phyloP scores from a whole-genome alignment of 768 basidiomycete species.

The Glaciozyma martinii region DNA sequence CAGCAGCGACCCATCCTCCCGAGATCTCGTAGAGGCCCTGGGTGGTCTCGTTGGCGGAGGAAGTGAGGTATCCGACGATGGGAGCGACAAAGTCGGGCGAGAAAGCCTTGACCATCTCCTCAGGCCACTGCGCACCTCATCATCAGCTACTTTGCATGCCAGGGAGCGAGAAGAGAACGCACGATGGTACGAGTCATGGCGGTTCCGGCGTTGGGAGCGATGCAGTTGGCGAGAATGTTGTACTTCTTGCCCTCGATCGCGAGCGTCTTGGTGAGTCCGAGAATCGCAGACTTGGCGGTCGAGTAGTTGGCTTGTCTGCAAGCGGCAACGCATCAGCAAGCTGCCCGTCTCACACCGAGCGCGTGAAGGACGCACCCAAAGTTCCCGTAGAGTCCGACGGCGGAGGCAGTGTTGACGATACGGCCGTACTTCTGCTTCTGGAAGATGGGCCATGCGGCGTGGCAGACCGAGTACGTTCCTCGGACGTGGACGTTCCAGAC shows the following conservation, averaged over 20 bases:
- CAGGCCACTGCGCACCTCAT: slow-evolving; percentile 33
- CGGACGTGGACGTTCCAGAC: slow-evolving; percentile 75
- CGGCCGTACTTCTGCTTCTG: slow-evolving; percentile 93
- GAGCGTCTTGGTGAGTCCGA: slow-evolving; percentile 78
- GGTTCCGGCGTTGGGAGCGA: slow-evolving; percentile 34
- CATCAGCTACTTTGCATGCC: slow-evolving; percentile 85
- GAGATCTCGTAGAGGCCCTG: slow-evolving; percentile 74
- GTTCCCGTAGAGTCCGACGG: slow-evolving; percentile 66
- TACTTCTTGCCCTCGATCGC: slow-evolving; percentile 87
- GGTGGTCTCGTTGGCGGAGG: slow-evolving; percentile 63
- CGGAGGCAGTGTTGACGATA: slow-evolving; percentile 86
- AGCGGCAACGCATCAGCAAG: background rate
- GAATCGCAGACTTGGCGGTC: slow-evolving; percentile 84
- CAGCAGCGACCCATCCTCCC: slow-evolving; percentile 86
- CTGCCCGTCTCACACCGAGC: background rate
- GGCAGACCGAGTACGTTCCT: slow-evolving; percentile 77
- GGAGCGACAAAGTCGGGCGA: slow-evolving; percentile 89
- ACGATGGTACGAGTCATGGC: slow-evolving; percentile 23
- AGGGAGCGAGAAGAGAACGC: slow-evolving; percentile 36
- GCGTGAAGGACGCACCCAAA: slow-evolving; percentile 81
- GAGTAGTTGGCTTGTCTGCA: slow-evolving; percentile 53
- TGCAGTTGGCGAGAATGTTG: slow-evolving; percentile 69
- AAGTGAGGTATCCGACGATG: slow-evolving; percentile 78
- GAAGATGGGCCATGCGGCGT: slow-evolving; percentile 95
- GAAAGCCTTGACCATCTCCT: slow-evolving; percentile 38